phyloP scores from a whole-genome alignment of 371 early-diverging fungal genomes.

The Apophysomyces sp. region DNA sequence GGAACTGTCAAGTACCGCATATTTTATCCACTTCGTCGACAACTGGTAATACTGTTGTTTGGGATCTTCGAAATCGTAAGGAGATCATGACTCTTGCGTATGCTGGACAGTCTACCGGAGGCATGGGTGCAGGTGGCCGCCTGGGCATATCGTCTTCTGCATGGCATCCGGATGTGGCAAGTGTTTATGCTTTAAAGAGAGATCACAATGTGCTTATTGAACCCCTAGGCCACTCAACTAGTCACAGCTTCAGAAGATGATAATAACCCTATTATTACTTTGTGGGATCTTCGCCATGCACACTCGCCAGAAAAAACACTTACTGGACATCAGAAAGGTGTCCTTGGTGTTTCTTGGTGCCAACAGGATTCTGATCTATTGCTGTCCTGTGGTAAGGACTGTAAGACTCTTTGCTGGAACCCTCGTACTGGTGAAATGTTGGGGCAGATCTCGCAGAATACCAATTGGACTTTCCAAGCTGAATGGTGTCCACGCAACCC shows the following conservation, averaged over 20 bases:
- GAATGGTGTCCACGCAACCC: slow-evolving; percentile 94
- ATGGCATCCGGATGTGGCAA: slow-evolving; percentile 93
- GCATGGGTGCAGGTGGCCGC: slow-evolving; percentile 49
- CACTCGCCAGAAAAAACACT: slow-evolving; percentile 83
- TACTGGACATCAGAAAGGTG: slow-evolving; percentile 83
- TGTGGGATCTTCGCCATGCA: slow-evolving; percentile 95
- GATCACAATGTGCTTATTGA: not conserved
- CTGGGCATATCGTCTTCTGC: slow-evolving; percentile 84
- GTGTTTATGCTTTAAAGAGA: slow-evolving; percentile 3
- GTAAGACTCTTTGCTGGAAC: slow-evolving; percentile 93
- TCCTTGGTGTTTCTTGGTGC: slow-evolving; percentile 92
- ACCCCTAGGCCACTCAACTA: slow-evolving; percentile 84
- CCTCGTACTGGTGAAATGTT: slow-evolving; percentile 67
- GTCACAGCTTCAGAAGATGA: slow-evolving; percentile 93
- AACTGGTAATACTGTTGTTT: slow-evolving; percentile 92
- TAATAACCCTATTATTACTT: slow-evolving; percentile 75
- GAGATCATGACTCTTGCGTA: slow-evolving; percentile 80
- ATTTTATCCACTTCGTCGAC: slow-evolving; percentile 91
- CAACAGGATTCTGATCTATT: slow-evolving; percentile 87
- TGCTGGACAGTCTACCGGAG: slow-evolving; percentile 57
- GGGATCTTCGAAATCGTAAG: slow-evolving; percentile 89
- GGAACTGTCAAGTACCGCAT: slow-evolving; percentile 94
- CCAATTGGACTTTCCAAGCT: slow-evolving; percentile 91
- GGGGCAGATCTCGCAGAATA: slow-evolving; percentile 74
- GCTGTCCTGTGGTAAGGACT: slow-evolving; percentile 90